Base-by-base conservation (phyloP, 441 rosid genomes). In the Corymbia calophylla region DNA sequence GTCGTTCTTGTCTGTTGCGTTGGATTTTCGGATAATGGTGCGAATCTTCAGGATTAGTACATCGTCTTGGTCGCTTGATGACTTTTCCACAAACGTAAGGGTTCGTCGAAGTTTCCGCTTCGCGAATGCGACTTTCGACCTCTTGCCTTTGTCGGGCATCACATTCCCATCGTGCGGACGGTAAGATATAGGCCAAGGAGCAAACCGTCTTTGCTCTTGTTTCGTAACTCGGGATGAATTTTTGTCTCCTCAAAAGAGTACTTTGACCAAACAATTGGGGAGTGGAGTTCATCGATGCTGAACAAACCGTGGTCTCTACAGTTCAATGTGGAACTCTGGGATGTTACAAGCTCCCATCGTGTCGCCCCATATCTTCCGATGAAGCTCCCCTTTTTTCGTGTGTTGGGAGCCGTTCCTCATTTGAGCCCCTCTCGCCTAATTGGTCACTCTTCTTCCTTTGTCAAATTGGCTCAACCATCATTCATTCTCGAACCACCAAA, bases 381-480 rank as follows among this genome's bases (percentile, higher is more conserved):
- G 15, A 77, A 39, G 51, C 84, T 44, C 7, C 23, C 14, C 5
- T 9, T 12, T 7, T 21, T 23, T 19, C 12, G 5, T 39, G 25
- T 4, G 16, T 11, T 1, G 49, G 5, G 8, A 73, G 49, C 15
- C 29, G 21, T 17, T 0, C 29, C 51, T 39, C 11, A 1, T 6
- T 39, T 4, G 16, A 73, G 49, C 82, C 48, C 48, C 47, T 39
- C 49, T 73, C 27, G 5, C 16, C 49, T 8, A 35, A 3, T 4
- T 16, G 16, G 21, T 21, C 49, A 11, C 29, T 6, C 8, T 0
- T 39, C 1, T 10, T 4, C n/a, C 17, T 44, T 13, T 2, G n/a
- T 44, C 27, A 12, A 39, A 23, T 77, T 17, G 2, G 5, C 84
- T 25, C 1, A 1, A 4, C 0, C 17, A 44, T 21, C 17, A 17